phyloP scores from a whole-genome alignment of 768 basidiomycete genomes.

The Trametes gibbosa region DNA sequence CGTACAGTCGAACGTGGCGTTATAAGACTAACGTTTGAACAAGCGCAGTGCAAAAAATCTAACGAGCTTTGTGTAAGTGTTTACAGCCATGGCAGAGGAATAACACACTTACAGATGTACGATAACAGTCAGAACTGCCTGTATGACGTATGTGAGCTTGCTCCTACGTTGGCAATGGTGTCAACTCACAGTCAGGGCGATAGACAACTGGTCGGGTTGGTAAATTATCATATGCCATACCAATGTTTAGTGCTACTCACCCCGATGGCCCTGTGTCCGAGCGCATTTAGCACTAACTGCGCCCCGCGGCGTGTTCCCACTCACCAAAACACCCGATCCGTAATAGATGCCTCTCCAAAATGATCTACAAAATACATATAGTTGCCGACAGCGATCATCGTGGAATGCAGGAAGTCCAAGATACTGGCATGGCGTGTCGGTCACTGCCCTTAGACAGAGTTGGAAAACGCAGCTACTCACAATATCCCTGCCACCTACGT shows the following conservation, averaged over 20 bases:
- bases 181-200: slow-evolving; percentile 22
- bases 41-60: slow-evolving; percentile 28
- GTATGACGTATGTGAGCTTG: neutral
- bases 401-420: slow-evolving; percentile 26
- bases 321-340: slow-evolving; percentile 26
- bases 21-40: slow-evolving; percentile 19
- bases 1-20: neutral
- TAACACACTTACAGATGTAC: slow-evolving; percentile 24
- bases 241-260: neutral
- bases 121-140: slow-evolving; percentile 25
- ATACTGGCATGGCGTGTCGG: slow-evolving; percentile 8
- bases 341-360: slow-evolving; percentile 18
- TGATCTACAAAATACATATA: slow-evolving; percentile 25
- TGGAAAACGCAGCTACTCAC: slow-evolving; percentile 1
- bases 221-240: neutral
- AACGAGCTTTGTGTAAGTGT: neutral
- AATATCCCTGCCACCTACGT: slow-evolving; percentile 20
- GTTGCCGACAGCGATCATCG: slow-evolving; percentile 21
- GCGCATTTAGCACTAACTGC: neutral
- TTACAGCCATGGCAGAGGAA: neutral
- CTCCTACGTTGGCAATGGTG: neutral
- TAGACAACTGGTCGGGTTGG: slow-evolving; percentile 10
- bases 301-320: neutral
- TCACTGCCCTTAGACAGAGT: neutral
- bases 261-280: slow-evolving; percentile 5